phyloP scores from a whole-genome alignment of 2,329 filamentous ascomycete genomes.

The Venturia pyrina region DNA sequence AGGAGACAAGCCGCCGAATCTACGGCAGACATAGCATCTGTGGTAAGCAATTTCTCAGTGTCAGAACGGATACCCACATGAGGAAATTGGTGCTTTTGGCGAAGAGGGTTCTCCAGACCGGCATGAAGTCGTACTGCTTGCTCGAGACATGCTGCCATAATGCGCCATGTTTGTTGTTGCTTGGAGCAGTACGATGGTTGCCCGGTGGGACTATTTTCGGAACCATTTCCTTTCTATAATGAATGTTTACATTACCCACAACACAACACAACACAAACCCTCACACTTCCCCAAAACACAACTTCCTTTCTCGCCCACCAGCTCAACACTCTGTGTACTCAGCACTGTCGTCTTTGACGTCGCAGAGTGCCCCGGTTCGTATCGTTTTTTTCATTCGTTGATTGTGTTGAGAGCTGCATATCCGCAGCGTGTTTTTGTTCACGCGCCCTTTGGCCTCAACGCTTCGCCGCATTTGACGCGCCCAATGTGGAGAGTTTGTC shows the following conservation, averaged over 20 bases:
- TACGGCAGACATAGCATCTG: constrained; percentile 39
- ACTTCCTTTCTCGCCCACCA: not conserved
- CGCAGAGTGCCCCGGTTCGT: not conserved
- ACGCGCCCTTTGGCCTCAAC: not conserved
- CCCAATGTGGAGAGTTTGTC: not conserved
- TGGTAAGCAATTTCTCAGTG: constrained; percentile 31
- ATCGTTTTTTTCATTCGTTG: not conserved
- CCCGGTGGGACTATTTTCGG: not conserved
- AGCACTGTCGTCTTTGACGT: not conserved
- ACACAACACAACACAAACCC: not conserved
- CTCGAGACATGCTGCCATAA: not conserved
- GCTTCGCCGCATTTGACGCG: not conserved
- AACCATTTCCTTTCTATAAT: not conserved
- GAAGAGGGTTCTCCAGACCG: not conserved
- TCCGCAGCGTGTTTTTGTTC: not conserved
- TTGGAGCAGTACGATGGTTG: not conserved
- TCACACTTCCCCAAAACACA: not conserved
- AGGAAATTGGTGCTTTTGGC: not conserved
- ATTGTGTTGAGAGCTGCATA: not conserved
- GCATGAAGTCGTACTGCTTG: not conserved
- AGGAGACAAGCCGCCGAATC: constrained; percentile 42
- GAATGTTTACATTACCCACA: not conserved
- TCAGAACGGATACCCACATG: not conserved
- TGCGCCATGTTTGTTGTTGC: not conserved
- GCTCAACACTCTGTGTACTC: not conserved